Base-by-base conservation (phyloP, 2,329 filamentous ascomycete species). In the Epichloe aotearoae region DNA sequence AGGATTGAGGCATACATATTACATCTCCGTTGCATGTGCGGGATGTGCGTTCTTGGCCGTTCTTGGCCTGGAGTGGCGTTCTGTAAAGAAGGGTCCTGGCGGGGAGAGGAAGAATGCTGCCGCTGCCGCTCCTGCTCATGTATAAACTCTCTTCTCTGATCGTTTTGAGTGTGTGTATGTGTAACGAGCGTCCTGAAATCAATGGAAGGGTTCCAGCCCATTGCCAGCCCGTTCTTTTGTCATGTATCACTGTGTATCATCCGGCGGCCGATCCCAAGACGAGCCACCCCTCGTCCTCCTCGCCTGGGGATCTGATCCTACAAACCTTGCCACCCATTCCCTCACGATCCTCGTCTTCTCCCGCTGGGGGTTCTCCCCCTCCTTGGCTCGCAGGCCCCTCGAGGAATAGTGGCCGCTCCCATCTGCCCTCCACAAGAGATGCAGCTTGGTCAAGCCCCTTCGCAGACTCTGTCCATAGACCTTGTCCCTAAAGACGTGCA, bases 401-500 rank as follows among this genome's bases (percentile, higher is more conserved):
- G 70, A 63, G 4, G 69, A 74, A 59, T 86, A 87, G 39, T 78
- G 68, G 0, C 83, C 82, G 4, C 69, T 56, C 1, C 73, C 52
- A 60, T 63, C 62, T 76, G 80, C 38, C 62, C 73, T 57, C 68
- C 70, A 80, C 17, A 94, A 66, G 42, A 94, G 67, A 54, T 82
- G 75, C 26, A 91, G 70, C 54, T 76, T 80, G 4, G 87, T 90
- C 58, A 86, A 75, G 80, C 80, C 80, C 55, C 77, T 78, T 30
- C 84, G 79, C 54, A 96, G 68, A 60, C 84, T 93, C 64, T 94
- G 86, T 0, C 91, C 90, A 59, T 93, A 89, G 0, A 96, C 90
- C 58, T 78, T 83, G 45, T 80, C 79, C 48, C 77, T 76, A 63
- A 91, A 97, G 4, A 80, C 79, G 49, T 80, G 80, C 48, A 97